A percentile compares a stretch with the other conserved stretches of the same genome.
phyloP scores from a whole-genome alignment of 148 eudicot genomes.

The Rhododendron mucronatum region DNA sequence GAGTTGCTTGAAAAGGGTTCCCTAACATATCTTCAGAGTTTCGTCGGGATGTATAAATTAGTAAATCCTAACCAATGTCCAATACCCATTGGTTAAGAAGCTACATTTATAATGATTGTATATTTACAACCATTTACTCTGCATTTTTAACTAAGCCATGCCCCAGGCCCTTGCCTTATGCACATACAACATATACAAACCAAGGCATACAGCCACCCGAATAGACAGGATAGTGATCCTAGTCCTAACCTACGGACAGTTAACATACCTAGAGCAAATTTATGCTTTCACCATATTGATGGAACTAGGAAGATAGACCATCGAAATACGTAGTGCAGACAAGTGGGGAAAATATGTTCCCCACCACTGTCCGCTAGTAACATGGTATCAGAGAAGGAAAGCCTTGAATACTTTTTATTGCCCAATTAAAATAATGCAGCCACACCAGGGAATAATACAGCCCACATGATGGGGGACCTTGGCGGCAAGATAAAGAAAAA shows the following conservation, averaged over 20 bases:
- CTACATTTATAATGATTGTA: background rate
- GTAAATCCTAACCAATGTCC: background rate
- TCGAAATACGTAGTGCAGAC: background rate
- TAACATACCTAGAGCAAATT: background rate
- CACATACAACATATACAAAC: background rate
- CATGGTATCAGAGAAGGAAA: background rate
- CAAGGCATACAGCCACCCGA: background rate
- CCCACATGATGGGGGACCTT: background rate
- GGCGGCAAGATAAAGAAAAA: background rate
- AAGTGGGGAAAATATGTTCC: background rate
- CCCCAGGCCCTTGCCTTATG: background rate
- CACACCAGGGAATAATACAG: background rate
- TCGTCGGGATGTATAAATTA: background rate
- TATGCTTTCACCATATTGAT: background rate
- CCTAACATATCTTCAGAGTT: background rate
- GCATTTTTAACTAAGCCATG: background rate
- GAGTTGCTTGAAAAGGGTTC: background rate
- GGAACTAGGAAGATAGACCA: background rate
- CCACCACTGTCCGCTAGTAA: background rate
- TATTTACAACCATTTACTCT: background rate
- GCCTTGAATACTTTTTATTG: background rate
- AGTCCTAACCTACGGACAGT: background rate
- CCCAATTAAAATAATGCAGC: background rate
- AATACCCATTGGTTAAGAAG: background rate
- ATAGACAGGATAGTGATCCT: background rate